Conservation (phyloP, 257 asterid genomes). For the Solanum ossicruentum region DNA sequence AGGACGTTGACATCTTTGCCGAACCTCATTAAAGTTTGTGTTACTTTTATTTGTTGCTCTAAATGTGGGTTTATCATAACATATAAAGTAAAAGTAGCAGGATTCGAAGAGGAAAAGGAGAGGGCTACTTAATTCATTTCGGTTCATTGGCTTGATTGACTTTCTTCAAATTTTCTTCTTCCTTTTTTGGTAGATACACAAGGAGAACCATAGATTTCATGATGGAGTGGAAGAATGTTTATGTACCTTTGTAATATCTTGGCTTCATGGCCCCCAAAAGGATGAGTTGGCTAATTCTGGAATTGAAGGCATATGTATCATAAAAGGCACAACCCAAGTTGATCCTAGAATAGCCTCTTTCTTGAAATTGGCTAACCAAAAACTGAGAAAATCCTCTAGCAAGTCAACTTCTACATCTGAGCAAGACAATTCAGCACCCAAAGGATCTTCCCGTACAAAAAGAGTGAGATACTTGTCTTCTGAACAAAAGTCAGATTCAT, state of each 20-base stretch:
- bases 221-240: too few species aligned
- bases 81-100: background rate
- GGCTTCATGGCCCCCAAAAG: too few species aligned
- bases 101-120: background rate
- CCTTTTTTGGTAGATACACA: slow-evolving; percentile 25
- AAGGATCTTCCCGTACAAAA: background rate
- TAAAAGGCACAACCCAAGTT: background rate
- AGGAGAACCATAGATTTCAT: slow-evolving; percentile 7
- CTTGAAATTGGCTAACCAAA: slow-evolving; percentile 24
- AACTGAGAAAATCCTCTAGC: slow-evolving; percentile 1
- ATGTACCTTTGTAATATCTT: too few species aligned
- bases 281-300: too few species aligned
- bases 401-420: background rate
- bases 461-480: background rate
- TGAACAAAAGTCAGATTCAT: background rate
- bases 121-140: background rate
- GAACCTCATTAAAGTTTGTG: background rate
- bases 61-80: background rate
- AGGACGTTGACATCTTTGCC: background rate
- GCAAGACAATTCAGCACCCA: background rate
- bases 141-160: background rate
- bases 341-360: slow-evolving; percentile 34
- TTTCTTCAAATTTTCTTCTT: background rate
- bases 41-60: background rate
- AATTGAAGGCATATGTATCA: too few species aligned